Conservation (phyloP, 176 grass and related monocot species). For the Stipa capillata region DNA sequence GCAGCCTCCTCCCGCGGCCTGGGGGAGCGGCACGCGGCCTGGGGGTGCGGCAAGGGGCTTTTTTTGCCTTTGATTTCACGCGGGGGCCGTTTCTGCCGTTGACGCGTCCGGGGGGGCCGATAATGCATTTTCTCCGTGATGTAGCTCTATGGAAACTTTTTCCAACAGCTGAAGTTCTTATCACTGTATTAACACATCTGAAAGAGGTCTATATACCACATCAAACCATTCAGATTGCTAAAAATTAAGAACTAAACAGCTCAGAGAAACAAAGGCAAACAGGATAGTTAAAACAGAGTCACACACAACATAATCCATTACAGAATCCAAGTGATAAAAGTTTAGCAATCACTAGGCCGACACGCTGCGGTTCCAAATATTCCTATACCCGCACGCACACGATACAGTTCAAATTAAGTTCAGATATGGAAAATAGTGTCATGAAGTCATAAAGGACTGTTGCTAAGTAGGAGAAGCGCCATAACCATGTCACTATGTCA, state of each 20-base stretch:
- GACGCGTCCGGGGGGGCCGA: no score
- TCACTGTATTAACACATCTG: not conserved
- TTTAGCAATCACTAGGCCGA: not conserved
- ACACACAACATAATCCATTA: not conserved
- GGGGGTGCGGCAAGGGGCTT: no score
- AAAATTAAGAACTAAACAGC: not conserved
- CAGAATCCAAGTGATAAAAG: not conserved
- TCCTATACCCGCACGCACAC: no score
- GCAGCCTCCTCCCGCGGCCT: no score
- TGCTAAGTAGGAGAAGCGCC: not conserved
- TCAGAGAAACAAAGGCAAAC: not conserved
- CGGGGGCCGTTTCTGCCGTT: no score
- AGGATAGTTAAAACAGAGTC: slow-evolving; percentile 4
- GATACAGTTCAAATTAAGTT: no score
- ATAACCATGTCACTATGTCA: slow-evolving; percentile 1
- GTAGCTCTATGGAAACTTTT: no score
- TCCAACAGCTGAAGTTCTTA: not conserved
- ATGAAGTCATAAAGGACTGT: not conserved
- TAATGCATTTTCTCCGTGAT: no score
- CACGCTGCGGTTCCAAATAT: not conserved
- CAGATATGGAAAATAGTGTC: not conserved
- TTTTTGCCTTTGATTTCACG: no score
- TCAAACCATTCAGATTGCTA: not conserved
- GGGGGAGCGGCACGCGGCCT: no score
- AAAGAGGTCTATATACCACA: not conserved